phyloP scores from a whole-genome alignment of 2,329 filamentous ascomycete species.

The Fusarium drepaniforme region DNA sequence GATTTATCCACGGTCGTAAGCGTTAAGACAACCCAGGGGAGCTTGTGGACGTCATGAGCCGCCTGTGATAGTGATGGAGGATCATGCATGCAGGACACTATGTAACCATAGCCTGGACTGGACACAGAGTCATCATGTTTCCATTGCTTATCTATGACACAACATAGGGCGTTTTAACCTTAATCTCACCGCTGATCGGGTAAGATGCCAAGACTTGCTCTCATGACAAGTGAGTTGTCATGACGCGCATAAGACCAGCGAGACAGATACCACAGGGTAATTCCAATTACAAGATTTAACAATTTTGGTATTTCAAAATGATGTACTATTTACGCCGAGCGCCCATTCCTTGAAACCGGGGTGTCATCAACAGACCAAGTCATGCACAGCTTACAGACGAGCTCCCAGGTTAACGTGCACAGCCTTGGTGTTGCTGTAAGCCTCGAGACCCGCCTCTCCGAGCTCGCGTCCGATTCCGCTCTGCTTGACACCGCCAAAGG shows the following conservation, averaged over 20 bases:
- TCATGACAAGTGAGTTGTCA: background rate
- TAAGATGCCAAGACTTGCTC: background rate
- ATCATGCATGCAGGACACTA: background rate
- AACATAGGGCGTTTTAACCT: background rate
- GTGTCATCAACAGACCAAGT: background rate
- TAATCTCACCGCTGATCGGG: background rate
- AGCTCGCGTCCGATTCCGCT: constrained; percentile 44
- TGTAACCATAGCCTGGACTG: background rate
- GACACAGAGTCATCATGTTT: background rate
- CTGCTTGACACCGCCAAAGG: constrained; percentile 45
- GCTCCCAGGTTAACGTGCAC: constrained; percentile 44
- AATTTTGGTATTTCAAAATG: constrained; percentile 24
- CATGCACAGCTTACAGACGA: constrained; percentile 32
- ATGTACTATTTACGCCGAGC: constrained; percentile 28
- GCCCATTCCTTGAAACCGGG: constrained; percentile 14
- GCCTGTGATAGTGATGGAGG: background rate
- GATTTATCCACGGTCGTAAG: background rate
- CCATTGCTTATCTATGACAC: background rate
- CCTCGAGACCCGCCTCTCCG: constrained; percentile 42
- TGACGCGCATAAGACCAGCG: background rate
- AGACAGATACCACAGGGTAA: background rate
- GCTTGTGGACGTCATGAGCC: background rate
- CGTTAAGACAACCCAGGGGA: background rate
- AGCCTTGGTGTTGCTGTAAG: constrained; percentile 43
- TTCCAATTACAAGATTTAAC: background rate